phyloP scores from a whole-genome alignment of 2,329 filamentous ascomycete genomes.

The Bimuria novae-zelandiae region DNA sequence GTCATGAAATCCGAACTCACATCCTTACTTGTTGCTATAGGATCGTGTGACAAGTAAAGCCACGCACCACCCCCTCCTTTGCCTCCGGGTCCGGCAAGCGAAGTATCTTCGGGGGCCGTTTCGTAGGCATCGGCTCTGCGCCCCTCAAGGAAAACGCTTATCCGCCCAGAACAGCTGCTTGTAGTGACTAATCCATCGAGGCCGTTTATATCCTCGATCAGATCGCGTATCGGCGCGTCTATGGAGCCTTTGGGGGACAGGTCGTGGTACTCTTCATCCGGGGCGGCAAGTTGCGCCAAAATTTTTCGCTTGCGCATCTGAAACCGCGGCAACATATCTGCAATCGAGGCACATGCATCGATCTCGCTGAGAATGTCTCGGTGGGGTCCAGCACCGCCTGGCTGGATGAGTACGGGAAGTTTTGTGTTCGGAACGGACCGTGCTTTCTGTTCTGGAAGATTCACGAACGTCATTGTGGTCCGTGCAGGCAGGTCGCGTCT shows the following conservation, averaged over 20 bases:
- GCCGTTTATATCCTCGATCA: constrained; percentile 79
- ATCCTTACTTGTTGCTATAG: constrained; percentile 51
- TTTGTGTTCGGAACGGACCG: constrained; percentile 9
- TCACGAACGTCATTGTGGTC: constrained; percentile 11
- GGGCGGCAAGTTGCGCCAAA: constrained; percentile 69
- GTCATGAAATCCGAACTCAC: constrained; percentile 21
- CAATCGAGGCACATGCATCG: background rate
- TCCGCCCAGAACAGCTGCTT: constrained; percentile 86
- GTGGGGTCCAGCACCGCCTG: constrained; percentile 7
- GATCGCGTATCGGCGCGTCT: constrained; percentile 74
- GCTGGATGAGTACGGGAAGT: background rate
- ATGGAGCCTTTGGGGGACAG: constrained; percentile 87
- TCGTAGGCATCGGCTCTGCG: constrained; percentile 50
- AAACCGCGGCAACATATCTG: constrained; percentile 42
- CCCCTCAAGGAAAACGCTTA: constrained; percentile 88
- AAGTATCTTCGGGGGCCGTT: constrained; percentile 18
- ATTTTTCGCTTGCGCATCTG: constrained; percentile 71
- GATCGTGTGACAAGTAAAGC: constrained; percentile 87
- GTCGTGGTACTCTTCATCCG: constrained; percentile 75
- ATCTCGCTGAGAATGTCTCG: background rate
- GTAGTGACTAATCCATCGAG: constrained; percentile 82
- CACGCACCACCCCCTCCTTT: constrained; percentile 81
- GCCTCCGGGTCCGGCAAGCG: constrained; percentile 70
- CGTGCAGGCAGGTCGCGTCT: constrained; percentile 6
- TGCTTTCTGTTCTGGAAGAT: background rate